Evolutionary conservation across 495 filamentous ascomycete species (phyloP).

Genomic region (Tetracladium marchalianum): DNA sequence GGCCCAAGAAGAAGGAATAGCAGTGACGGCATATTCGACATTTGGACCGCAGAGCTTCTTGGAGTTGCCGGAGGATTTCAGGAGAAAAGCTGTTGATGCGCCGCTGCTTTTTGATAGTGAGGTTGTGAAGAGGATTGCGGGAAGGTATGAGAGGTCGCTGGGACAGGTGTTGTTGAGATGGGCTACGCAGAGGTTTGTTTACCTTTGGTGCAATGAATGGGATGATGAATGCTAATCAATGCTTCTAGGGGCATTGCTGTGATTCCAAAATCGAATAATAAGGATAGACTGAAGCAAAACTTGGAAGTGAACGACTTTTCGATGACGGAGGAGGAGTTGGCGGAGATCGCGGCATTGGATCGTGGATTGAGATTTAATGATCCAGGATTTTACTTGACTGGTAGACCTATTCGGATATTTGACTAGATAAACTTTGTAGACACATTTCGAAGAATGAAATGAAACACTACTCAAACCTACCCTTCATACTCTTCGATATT

Average conservation of each 20-base stretch:
- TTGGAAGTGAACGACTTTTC: slow-evolving; percentile 47
- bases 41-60: slow-evolving; percentile 66
- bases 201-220: background rate
- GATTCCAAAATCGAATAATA: slow-evolving; percentile 62
- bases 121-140: slow-evolving; percentile 40
- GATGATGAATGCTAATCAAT: background rate
- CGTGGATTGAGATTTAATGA: slow-evolving; percentile 51
- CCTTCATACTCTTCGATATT: no score
- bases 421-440: background rate
- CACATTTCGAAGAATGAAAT: no score
- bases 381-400: slow-evolving; percentile 23
- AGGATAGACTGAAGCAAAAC: slow-evolving; percentile 38
- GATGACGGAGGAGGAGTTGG: slow-evolving; percentile 38
- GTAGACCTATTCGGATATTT: slow-evolving; percentile 11
- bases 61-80: slow-evolving; percentile 38
- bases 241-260: slow-evolving; percentile 47
- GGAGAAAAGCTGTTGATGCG: slow-evolving; percentile 39
- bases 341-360: slow-evolving; percentile 43
- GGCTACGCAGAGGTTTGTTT: slow-evolving; percentile 46
- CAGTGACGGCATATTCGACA: slow-evolving; percentile 66
- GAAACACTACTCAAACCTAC: no score
- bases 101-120: slow-evolving; percentile 45
- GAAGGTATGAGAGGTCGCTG: slow-evolving; percentile 46
- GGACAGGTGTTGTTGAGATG: slow-evolving; percentile 63
- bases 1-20: slow-evolving; percentile 59